Evolutionary conservation across 495 filamentous ascomycete genomes (phyloP).

Genomic region (Lindgomyces ingoldianus): DNA sequence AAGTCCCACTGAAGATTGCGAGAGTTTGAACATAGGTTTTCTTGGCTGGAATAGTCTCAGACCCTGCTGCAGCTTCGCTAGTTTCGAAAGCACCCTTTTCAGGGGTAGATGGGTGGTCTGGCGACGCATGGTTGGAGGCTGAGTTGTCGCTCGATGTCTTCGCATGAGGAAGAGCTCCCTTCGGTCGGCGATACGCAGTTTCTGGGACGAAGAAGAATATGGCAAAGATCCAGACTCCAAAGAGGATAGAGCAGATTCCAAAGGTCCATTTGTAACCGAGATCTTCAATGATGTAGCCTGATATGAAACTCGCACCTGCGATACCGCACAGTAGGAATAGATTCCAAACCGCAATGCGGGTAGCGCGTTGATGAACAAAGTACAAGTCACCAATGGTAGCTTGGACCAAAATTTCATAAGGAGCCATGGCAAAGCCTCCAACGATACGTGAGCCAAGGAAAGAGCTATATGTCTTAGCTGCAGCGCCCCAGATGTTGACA

Average conservation of each 20-base stretch:
- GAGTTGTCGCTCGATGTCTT: neutral
- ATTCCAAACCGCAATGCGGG: conserved; percentile 66
- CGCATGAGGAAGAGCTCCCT: neutral
- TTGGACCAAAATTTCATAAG: conserved; percentile 60
- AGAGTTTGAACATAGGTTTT: conserved; percentile 40
- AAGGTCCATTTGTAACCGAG: conserved; percentile 59
- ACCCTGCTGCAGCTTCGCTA: neutral
- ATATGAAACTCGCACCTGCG: conserved; percentile 38
- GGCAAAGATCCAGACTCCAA: conserved; percentile 51
- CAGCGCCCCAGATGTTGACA: conserved; percentile 62
- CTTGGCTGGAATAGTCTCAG: conserved; percentile 22
- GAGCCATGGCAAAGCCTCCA: conserved; percentile 58
- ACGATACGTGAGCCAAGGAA: conserved; percentile 59
- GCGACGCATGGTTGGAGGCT: neutral
- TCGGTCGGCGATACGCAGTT: conserved; percentile 51
- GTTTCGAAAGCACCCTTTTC: neutral
- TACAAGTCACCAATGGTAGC: conserved; percentile 48
- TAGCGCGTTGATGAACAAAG: conserved; percentile 67
- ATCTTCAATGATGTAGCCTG: conserved; percentile 47
- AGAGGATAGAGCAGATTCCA: conserved; percentile 57
- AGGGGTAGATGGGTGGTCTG: neutral
- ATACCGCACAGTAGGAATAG: conserved; percentile 57
- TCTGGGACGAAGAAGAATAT: conserved; percentile 56
- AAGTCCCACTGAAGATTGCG: conserved; percentile 44
- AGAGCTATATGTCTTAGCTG: conserved; percentile 56